Percentiles rank a stretch among this genome's conserved stretches.
phyloP scores from a whole-genome alignment of 352 stramenopile genomes.

The Thalassiosira delicatula region DNA sequence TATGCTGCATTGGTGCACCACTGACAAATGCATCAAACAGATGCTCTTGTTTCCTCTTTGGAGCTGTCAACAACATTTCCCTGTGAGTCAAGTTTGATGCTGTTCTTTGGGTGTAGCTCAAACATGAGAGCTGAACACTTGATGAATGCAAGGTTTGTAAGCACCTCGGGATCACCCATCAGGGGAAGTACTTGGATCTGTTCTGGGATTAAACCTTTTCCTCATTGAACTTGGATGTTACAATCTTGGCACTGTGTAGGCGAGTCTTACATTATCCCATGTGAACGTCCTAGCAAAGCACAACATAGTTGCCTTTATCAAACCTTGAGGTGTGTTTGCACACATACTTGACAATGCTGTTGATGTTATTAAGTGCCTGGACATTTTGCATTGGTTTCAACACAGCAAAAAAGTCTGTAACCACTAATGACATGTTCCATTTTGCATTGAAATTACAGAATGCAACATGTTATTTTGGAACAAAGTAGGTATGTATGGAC shows the following conservation, averaged over 20 bases:
- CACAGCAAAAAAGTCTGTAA: constrained; percentile 14
- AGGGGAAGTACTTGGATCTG: no score
- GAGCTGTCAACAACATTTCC: neutral
- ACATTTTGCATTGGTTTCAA: constrained; percentile 35
- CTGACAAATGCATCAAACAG: constrained; percentile 5
- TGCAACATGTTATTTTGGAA: constrained; percentile 26
- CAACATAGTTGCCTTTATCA: constrained; percentile 35
- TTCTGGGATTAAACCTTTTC: no score
- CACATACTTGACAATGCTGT: constrained; percentile 46
- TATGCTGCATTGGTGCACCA: neutral
- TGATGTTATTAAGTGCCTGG: constrained; percentile 21
- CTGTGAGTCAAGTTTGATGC: constrained; percentile 18
- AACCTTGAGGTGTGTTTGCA: constrained; percentile 49
- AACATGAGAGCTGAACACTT: constrained; percentile 16
- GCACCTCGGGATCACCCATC: constrained; percentile 26
- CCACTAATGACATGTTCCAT: constrained; percentile 36
- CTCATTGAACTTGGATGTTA: constrained; percentile 26
- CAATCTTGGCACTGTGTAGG: constrained; percentile 58
- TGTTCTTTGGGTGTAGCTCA: constrained; percentile 6
- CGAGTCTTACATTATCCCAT: constrained; percentile 6
- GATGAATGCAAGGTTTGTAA: constrained; percentile 39
- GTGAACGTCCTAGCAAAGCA: constrained; percentile 1
- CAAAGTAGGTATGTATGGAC: constrained; percentile 22
- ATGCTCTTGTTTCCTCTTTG: neutral
- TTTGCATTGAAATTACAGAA: constrained; percentile 30